Evolutionary conservation across 1,284 basidiomycete genomes (phyloP), one percentile per base, ranked within the genome.

Genomic region (Moesziomyces parantarcticus): DNA sequence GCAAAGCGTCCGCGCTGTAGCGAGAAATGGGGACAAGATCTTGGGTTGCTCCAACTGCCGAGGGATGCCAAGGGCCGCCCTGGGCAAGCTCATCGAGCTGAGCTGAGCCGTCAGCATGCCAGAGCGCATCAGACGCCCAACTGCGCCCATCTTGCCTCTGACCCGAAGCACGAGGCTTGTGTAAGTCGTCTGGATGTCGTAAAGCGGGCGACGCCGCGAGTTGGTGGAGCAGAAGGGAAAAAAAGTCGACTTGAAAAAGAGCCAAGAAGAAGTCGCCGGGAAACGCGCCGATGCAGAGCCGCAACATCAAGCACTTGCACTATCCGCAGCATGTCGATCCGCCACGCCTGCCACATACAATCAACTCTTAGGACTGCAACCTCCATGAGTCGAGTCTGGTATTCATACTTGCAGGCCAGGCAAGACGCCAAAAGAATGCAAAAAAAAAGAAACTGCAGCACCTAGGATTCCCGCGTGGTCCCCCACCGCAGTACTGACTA

Each of bases 401-500:
- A n/a, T n/a, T n/a, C n/a, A n/a, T n/a, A n/a, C n/a, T n/a, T n/a
- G n/a, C n/a, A n/a, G 29, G 3, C 10, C 29, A 32, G 10, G 10
- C 1, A 32, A 32, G 29, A 32, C 10, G 29, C 29, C 10, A 13
- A 11, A 13, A 32, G 13, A 13, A 13, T 3, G 2, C 10, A 32
- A 32, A 11, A 32, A 32, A 32, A 13, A 13, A 32, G 4, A 4
- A 89, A 89, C 89, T 88, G 89, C 89, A 88, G 88, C 89, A 90
- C 89, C 89, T 86, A 89, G 89, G 89, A 90, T 90, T 90, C 89
- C 89, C 89, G 87, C 87, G 88, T 90, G 90, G 89, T 90, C 89
- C 89, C 89, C 90, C 89, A 90, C 89, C 89, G 87, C 90, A 89
- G 89, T 90, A 90, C 89, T 90, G 89, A 90, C 89, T 90, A 85